Conservation (phyloP, 2,329 filamentous ascomycete species). For the Aspergillus sp. region DNA sequence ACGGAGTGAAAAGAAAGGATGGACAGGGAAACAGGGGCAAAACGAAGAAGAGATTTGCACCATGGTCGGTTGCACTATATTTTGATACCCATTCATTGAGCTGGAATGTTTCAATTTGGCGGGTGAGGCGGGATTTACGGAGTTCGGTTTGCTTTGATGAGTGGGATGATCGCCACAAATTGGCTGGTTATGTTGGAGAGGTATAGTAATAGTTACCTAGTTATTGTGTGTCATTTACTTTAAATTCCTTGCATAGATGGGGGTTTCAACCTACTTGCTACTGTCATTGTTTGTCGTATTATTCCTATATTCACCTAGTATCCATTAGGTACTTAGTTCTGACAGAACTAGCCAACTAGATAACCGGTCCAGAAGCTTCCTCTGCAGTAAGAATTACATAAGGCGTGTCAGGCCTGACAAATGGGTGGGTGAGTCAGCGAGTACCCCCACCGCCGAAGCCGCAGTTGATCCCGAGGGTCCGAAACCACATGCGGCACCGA, state of each 20-base stretch:
- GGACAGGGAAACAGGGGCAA: too few species aligned
- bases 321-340: too few species aligned
- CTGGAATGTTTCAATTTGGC: conserved; percentile 6
- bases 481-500: conserved; percentile 17
- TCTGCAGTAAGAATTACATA: neutral
- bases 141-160: neutral
- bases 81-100: conserved; percentile 10
- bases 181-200: neutral
- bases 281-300: neutral
- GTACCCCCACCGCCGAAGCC: conserved; percentile 19
- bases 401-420: conserved; percentile 15
- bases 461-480: conserved; percentile 20
- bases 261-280: neutral
- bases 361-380: neutral
- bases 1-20: neutral
- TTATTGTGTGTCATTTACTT: too few species aligned
- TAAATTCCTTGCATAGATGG: too few species aligned
- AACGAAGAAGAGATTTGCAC: neutral
- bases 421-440: conserved; percentile 20
- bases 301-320: too few species aligned
- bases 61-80: neutral
- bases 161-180: neutral
- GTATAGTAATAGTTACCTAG: too few species aligned
- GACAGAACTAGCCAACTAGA: neutral
- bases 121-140: neutral